Conservation (phyloP, 108 stramenopile species). For the Mayamaea pseudoterrestris region DNA sequence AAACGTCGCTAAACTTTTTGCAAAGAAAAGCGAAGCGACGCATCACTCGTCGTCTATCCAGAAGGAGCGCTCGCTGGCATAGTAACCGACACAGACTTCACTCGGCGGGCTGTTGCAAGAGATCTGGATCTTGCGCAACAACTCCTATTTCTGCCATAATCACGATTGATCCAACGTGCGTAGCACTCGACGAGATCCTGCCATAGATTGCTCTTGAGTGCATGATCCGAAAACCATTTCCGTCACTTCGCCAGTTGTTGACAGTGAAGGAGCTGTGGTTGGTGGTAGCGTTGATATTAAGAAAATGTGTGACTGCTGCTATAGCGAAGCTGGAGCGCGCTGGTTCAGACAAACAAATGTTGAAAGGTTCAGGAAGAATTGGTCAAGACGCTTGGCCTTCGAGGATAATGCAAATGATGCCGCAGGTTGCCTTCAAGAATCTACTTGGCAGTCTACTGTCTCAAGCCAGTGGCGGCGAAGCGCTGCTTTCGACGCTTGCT, state of each 20-base stretch:
- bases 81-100: constrained; percentile 73
- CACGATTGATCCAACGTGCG: constrained; percentile 82
- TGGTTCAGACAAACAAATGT: constrained; percentile 26
- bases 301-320: constrained; percentile 90
- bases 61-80: constrained; percentile 64
- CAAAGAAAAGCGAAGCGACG: constrained; percentile 55
- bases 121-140: constrained; percentile 38
- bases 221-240: constrained; percentile 91
- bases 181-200: constrained; percentile 61
- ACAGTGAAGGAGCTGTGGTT: constrained; percentile 65
- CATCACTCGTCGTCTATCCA: constrained; percentile 42
- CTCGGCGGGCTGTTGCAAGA: constrained; percentile 66
- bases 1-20: constrained; percentile 42
- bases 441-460: constrained; percentile 54
- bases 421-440: constrained; percentile 36
- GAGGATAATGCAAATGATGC: no score
- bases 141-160: constrained; percentile 66
- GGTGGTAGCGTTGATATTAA: constrained; percentile 87
- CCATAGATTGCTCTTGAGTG: constrained; percentile 67
- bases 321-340: constrained; percentile 68
- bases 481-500: constrained; percentile 63
- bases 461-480: constrained; percentile 51
- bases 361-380: constrained; percentile 23
- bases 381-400: constrained; percentile 51
- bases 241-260: constrained; percentile 85